Conservation (phyloP, 352 stramenopile genomes). For the Peronospora destructor region DNA sequence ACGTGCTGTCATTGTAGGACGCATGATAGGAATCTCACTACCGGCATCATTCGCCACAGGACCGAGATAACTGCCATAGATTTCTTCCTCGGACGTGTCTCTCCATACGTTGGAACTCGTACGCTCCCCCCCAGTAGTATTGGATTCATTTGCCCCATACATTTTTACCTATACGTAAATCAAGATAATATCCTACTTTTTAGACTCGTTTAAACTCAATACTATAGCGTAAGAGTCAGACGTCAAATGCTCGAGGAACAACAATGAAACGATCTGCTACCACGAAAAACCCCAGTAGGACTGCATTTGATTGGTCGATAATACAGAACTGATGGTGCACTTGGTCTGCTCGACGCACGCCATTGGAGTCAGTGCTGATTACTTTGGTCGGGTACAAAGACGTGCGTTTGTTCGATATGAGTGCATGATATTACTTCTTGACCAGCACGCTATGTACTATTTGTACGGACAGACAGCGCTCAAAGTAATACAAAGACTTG, state of each 20-base stretch:
- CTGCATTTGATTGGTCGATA: constrained; percentile 4
- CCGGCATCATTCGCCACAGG: constrained; percentile 25
- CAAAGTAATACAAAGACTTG: no score
- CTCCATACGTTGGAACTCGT: constrained; percentile 54
- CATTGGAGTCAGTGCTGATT: background rate
- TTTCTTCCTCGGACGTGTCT: constrained; percentile 63
- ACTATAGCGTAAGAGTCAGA: no score
- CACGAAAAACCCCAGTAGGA: background rate
- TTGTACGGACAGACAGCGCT: no score
- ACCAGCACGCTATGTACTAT: no score
- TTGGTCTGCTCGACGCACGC: background rate
- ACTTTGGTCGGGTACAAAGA: no score
- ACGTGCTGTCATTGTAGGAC: constrained; percentile 36
- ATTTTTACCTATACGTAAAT: constrained; percentile 6
- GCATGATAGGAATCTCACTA: constrained; percentile 40
- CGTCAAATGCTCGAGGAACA: no score
- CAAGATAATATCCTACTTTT: background rate
- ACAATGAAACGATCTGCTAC: constrained; percentile 1
- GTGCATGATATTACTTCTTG: no score
- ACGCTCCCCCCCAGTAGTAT: constrained; percentile 22
- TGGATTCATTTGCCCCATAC: constrained; percentile 19
- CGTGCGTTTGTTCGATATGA: no score
- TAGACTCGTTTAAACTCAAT: background rate
- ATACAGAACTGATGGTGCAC: background rate
- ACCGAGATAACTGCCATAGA: constrained; percentile 68